Base-by-base conservation (phyloP, 345 rosid genomes). In the Ceriops tagal region DNA sequence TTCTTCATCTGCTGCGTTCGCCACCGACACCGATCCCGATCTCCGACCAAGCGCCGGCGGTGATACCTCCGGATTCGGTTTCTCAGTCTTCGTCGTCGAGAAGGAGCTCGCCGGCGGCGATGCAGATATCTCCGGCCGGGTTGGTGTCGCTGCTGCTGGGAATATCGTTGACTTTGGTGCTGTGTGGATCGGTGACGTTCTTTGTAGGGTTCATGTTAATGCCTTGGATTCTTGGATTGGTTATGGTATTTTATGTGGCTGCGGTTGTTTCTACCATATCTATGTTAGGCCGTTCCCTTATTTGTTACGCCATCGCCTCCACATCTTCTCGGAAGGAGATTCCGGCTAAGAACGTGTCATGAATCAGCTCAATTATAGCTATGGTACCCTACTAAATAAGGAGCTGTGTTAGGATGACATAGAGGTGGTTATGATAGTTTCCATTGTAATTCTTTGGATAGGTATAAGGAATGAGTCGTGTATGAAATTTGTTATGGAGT, bases 101-200 rank as follows among this genome's bases (percentile, higher is more conserved):
- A 46, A 57, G 81, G 30, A 10, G 77, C 37, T 61, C 81, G 26
- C 20, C 84, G 34, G 16, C 82, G 20, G 15, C 76, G 77, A 20
- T 77, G 58, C 87, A 82, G 83, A 89, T 91, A 10, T 58, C 98
- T 19, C 93, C 97, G 53, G 83, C 93, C 43, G 99, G 93, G 1
- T 90, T 95, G 35, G 96, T 93, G 58, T 88, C 92, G 53, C 53
- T 90, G 87, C 79, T 95, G 76, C 79, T 95, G 2, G 99, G 98
- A 65, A 77, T 85, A 8, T 92, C 96, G 3, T n/a, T 95, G 68
- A 73, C 92, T 6, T 72, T 95, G 79, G 92, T 95, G 92, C 72
- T 95, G 5, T 90, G 98, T 61, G 98, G 99, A 79, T 90, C 96
- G 53, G 84, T 95, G 59, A 90, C 99, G 58, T 92, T 95, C 82